Conservation (phyloP, 2,329 filamentous ascomycete genomes). For the Neurospora sp. region DNA sequence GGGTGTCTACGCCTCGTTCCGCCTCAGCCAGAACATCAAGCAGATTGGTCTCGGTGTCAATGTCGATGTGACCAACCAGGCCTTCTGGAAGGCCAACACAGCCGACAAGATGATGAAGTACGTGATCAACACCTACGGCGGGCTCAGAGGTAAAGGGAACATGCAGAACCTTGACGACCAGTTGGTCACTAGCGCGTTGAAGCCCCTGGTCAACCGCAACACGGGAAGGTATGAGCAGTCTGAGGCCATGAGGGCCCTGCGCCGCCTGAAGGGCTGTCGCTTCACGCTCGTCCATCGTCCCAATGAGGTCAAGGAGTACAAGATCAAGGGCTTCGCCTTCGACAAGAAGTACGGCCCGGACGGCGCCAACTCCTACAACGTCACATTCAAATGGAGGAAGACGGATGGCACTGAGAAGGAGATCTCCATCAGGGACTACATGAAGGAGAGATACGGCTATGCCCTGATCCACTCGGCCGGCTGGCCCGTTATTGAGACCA, state of each 20-base stretch:
- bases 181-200: background rate
- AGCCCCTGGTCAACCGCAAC: background rate
- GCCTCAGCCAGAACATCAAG: slow-evolving; percentile 50
- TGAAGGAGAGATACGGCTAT: slow-evolving; percentile 39
- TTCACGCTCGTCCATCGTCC: slow-evolving; percentile 47
- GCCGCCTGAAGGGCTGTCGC: slow-evolving; percentile 43
- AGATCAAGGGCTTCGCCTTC: slow-evolving; percentile 42
- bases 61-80: slow-evolving; percentile 83
- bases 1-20: slow-evolving; percentile 79
- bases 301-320: slow-evolving; percentile 38
- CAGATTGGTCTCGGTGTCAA: slow-evolving; percentile 67
- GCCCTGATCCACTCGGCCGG: slow-evolving; percentile 15
- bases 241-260: slow-evolving; percentile 44
- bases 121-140: slow-evolving; percentile 15
- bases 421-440: slow-evolving; percentile 41
- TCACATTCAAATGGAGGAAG: slow-evolving; percentile 46
- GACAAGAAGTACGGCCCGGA: slow-evolving; percentile 30
- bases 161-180: background rate
- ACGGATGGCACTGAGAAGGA: slow-evolving; percentile 23
- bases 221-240: slow-evolving; percentile 24
- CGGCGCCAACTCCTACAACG: slow-evolving; percentile 40
- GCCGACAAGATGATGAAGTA: slow-evolving; percentile 29
- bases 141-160: background rate
- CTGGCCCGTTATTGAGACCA: slow-evolving; percentile 50
- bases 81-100: slow-evolving; percentile 59